Evolutionary conservation across 2,329 filamentous ascomycete genomes (phyloP), one percentile per base, ranked within the genome.

Genomic region (Fusarium sulawesiense): DNA sequence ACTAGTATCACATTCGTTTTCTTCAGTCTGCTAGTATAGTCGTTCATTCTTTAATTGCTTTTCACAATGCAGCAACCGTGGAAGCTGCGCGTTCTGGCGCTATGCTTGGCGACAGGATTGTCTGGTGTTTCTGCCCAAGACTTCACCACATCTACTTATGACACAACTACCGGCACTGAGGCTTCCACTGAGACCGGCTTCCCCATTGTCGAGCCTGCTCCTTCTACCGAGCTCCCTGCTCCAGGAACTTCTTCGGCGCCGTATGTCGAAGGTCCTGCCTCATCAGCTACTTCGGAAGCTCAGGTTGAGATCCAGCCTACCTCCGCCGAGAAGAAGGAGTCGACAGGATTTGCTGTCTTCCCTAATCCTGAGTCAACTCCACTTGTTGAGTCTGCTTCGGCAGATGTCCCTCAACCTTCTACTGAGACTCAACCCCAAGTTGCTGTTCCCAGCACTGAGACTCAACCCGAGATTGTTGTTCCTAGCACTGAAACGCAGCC

Each of bases 81-180:
- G 60, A 64, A 64, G 42, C 30, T 64, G 44, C 49, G 60, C 30
- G 49, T 45, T 40, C 29, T 64, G 13, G 59, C 60, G 59, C 60
- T 64, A 21, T 64, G 59, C 14, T 27, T 64, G 20, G 37, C 37
- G 12, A 41, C 60, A 1, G 23, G 34, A 0, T 6, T 64, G 25
- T 49, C 44, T 3, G 60, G 44, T 0, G 50, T 49, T 7, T 64
- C 44, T 27, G 60, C 44, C 6, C 60, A 64, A 13, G 59, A 34
- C 2, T 40, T 27, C 16, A 45, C 44, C 5, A 64, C 37, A 6
- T 37, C 49, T 11, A 41, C 49, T 27, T 51, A 40, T 20, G 48
- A 51, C 18, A 40, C 48, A 20, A 30, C 44, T 2, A 49, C 58
- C 2, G 49, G 59, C 1, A 57, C 49, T 2, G 60, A 57, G 12